phyloP scores from a whole-genome alignment of 1,139 yeast genomes.

The Debaryomyces robertsiae region DNA sequence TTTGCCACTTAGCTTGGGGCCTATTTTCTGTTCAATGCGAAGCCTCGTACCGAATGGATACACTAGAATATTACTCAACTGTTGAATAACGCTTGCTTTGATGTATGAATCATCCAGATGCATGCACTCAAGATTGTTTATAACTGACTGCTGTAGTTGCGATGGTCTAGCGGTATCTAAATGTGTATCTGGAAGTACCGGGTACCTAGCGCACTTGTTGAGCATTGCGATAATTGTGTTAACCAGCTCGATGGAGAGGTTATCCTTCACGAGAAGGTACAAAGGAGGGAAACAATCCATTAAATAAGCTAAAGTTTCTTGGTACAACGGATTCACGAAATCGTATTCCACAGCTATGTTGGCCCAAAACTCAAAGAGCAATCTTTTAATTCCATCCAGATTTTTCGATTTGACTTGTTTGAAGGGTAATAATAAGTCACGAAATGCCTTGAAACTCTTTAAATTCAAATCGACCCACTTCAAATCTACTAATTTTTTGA shows the following conservation, averaged over 20 bases:
- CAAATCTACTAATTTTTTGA: constrained; percentile 36
- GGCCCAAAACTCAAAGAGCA: constrained; percentile 67
- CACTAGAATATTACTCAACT: constrained; percentile 52
- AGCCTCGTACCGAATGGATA: constrained; percentile 63
- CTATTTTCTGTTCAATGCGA: constrained; percentile 46
- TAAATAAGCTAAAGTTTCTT: constrained; percentile 56
- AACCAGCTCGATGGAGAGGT: constrained; percentile 34
- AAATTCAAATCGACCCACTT: constrained; percentile 52
- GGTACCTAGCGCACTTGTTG: constrained; percentile 66
- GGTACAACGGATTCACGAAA: constrained; percentile 54
- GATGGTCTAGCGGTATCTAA: constrained; percentile 55
- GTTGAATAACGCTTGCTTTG: constrained; percentile 51
- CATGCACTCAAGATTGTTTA: constrained; percentile 45
- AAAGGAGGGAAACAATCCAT: constrained; percentile 53
- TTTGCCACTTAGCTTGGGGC: constrained; percentile 28
- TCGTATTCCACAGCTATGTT: constrained; percentile 60
- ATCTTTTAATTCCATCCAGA: constrained; percentile 32
- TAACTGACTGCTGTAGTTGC: constrained; percentile 52
- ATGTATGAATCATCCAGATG: constrained; percentile 33
- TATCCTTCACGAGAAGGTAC: constrained; percentile 34
- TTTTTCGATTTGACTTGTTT: constrained; percentile 12
- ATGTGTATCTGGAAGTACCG: constrained; percentile 54
- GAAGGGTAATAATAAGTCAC: constrained; percentile 45
- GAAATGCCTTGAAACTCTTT: constrained; percentile 54
- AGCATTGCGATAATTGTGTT: constrained; percentile 49